Base-by-base conservation (phyloP, 2,329 filamentous ascomycete genomes). In the Aspergillus fischeri region DNA sequence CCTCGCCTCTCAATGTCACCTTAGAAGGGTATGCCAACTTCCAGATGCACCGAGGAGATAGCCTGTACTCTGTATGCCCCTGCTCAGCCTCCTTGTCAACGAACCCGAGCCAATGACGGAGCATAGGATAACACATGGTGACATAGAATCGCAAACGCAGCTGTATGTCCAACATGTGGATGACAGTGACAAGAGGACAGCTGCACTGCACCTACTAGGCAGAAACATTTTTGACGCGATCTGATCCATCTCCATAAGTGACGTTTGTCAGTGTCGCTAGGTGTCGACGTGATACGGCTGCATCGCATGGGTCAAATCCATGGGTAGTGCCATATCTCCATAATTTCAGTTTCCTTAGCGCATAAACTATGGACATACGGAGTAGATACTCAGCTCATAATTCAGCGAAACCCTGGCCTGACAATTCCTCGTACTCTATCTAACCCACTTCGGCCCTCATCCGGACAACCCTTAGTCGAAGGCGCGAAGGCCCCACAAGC, bases 401-500 rank as follows among this genome's bases (percentile, higher is more conserved):
- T 29, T 3, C 32, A 35, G 32, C 32, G 32, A 17, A 44, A 44
- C 41, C 41, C 41, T 35, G 11, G 3, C 29, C 11, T 21, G 41
- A 10, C n/a, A 21, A 11, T 44, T 17, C 5, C 11, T 35, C 14
- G 32, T 35, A 14, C 1, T 32, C 10, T 9, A 10, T 21, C n/a
- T 44, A 44, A 44, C 21, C n/a, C n/a, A 44, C 8, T 44, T 24
- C n/a, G n/a, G n/a, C n/a, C n/a, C n/a, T 44, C n/a, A 44, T 20
- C 41, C 41, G 41, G 44, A 55, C 51, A 49, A 52, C 51, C 42
- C 27, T 52, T 52, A 49, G 27, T 49, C 47, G 49, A 49, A 52
- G 49, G 28, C 41, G 7, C 20, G 35, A 6, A 20, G 42, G 54
- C 54, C 59, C 59, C 59, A 61, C 59, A 9, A 29, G 24, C 48